Base-by-base conservation (phyloP, 2,329 filamentous ascomycete genomes). In the Sporothrix pseudoabietina region DNA sequence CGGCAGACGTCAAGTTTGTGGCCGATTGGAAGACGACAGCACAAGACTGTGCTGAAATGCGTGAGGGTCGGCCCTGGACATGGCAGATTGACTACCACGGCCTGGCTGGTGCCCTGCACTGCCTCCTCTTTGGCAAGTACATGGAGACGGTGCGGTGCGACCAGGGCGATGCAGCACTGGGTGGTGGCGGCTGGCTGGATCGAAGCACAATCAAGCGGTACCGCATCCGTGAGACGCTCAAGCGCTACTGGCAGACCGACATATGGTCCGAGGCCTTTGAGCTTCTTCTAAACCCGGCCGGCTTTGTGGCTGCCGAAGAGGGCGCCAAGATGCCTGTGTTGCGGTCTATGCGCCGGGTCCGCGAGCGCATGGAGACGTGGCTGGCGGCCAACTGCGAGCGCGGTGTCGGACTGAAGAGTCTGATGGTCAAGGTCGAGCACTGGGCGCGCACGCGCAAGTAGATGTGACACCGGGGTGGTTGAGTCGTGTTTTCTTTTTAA, bases 61-160 rank as follows among this genome's bases (percentile, higher is more conserved):
- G 94, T 65, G 95, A 99, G 83, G 88, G 94, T 73, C 88, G 95
- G 0, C 94, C 94, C 0, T 99, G 96, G 96, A 98, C 95, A 1
- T 98, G 94, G 85, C 96, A 99, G 81, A 93, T 98, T 77, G 96
- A 99, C 83, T 97, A 98, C 78, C 93, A 97, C 81, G 96, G 96
- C 14, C 87, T 98, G 0, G 96, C 96, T 0, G 94, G 94, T 4
- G 92, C 93, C 32, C 85, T 98, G 4, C 94, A 99, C 82, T 91
- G 90, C 59, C 87, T 99, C 77, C 87, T 99, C 3, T 99, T 98
- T 80, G 95, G 96, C 10, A 94, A 93, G 79, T 98, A 98, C 82
- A 96, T 99, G 78, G 93, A 97, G 80, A 97, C 94, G 0, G 83
- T 87, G 71, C 86, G 87, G 49, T 86, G 83, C 77, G 84, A 87